A percentile compares a stretch with the other conserved stretches of the same genome.
Evolutionary conservation across 2,329 filamentous ascomycete species (phyloP).

Genomic region (Ilyonectria sp.): DNA sequence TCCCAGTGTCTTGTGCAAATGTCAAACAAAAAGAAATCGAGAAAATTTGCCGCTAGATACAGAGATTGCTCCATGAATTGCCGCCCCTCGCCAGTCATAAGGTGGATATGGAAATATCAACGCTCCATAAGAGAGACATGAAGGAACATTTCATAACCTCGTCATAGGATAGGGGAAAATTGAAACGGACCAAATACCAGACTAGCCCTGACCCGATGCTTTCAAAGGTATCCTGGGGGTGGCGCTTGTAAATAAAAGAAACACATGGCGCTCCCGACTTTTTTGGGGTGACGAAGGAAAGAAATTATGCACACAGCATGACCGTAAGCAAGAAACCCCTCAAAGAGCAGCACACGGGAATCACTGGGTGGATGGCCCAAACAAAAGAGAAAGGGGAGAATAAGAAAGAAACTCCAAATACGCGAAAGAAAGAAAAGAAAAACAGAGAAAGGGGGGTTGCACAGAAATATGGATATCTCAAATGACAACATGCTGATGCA

Average conservation of each 20-base stretch:
- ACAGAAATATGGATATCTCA: conserved; percentile 41
- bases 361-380: conserved; percentile 43
- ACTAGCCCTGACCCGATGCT: conserved; percentile 44
- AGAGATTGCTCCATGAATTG: conserved; percentile 46
- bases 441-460: conserved; percentile 38
- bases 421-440: conserved; percentile 42
- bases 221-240: conserved; percentile 50
- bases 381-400: conserved; percentile 45
- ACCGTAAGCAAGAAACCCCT: conserved; percentile 47
- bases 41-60: conserved; percentile 47
- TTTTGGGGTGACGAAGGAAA: conserved; percentile 40
- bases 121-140: conserved; percentile 44
- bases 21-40: conserved; percentile 35
- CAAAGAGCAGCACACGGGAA: conserved; percentile 45
- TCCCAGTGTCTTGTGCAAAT: conserved; percentile 39
- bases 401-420: conserved; percentile 39
- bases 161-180: conserved; percentile 41
- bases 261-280: conserved; percentile 46
- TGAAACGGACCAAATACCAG: conserved; percentile 43
- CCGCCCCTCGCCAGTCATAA: conserved; percentile 42
- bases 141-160: conserved; percentile 47
- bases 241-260: conserved; percentile 48
- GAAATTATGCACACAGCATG: conserved; percentile 42
- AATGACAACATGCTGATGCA: conserved; percentile 42
- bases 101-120: conserved; percentile 45